Conservation (phyloP, 2,329 filamentous ascomycete species). For the Talaromyces sp. region DNA sequence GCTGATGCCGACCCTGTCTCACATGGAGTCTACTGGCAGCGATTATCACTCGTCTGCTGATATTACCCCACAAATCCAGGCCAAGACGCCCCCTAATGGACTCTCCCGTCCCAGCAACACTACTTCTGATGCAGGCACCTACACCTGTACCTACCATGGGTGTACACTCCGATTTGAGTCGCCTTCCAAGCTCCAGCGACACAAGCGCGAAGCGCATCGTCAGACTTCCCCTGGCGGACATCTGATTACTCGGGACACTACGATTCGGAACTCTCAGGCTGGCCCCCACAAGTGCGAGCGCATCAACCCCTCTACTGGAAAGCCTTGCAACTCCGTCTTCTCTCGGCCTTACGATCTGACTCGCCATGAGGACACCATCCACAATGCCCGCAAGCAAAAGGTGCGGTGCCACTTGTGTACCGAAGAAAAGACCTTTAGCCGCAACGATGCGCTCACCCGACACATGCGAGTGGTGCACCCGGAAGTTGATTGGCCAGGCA, state of each 20-base stretch:
- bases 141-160: constrained; percentile 94
- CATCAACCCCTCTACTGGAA: constrained; percentile 91
- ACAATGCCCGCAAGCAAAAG: constrained; percentile 92
- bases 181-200: constrained; percentile 83
- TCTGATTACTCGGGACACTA: constrained; percentile 41
- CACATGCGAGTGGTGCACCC: constrained; percentile 96
- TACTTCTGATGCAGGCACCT: constrained; percentile 79
- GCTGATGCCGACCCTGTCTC: constrained; percentile 62
- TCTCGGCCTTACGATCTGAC: constrained; percentile 96
- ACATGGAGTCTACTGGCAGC: constrained; percentile 64
- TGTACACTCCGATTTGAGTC: constrained; percentile 88
- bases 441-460: constrained; percentile 89
- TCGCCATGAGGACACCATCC: constrained; percentile 94
- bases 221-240: constrained; percentile 63
- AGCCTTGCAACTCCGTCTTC: constrained; percentile 92
- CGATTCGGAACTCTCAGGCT: constrained; percentile 78
- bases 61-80: constrained; percentile 40
- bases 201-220: constrained; percentile 91
- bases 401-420: constrained; percentile 90
- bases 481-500: constrained; percentile 79
- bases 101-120: constrained; percentile 63
- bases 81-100: constrained; percentile 34
- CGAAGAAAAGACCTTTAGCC: constrained; percentile 95
- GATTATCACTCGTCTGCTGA: constrained; percentile 43
- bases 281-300: constrained; percentile 92